Base-by-base conservation (phyloP, 225 moss, liverwort and hornwort genomes). In the Bryum argenteum region DNA sequence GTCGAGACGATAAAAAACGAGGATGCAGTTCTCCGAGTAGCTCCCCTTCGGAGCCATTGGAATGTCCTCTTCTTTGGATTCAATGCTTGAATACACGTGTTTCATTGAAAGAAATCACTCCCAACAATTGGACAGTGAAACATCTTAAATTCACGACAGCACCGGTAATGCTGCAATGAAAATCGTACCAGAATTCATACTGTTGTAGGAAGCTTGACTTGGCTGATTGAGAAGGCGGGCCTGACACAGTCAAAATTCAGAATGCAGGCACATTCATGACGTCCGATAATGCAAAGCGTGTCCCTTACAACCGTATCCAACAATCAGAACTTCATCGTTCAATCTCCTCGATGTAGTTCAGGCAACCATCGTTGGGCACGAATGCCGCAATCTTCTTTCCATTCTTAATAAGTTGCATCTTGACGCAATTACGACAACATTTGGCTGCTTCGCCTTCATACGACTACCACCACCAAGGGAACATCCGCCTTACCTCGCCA, bases 11-110 rank as follows among this genome's bases (percentile, higher is more conserved):
- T 96, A 91, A 54, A 96, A 96, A 38, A 96, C 96, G 18, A 96
- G 93, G 67, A 96, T 91, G 81, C 93, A 96, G 71, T 96, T 93
- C 50, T 93, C 93, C 9, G 96, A 96, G 81, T 93, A 96, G 77
- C 89, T 96, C 65, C 93, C 96, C 70, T 96, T 93, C 44, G 93
- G 91, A 11, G 96, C 96, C 20, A 93, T 91, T 9, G 96, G 96
- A 6, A 67, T 85, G 63, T 96, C 96, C 76, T 96, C 96, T 63
- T 96, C 96, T 70, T 96, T 91, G 0, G 93, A 96, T 15, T 93
- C 96, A 26, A 96, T 96, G 43, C 85, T 88, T 19, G 96, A 96
- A 73, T 93, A 96, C 19, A 96, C 88, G 90, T 96, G 85, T 66
- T 23, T 66, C 48, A 14, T 45, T 45, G 3, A 9, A 20, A 17